Base-by-base conservation (phyloP, 148 eudicot species). In the Rhododendron kiyosumense region DNA sequence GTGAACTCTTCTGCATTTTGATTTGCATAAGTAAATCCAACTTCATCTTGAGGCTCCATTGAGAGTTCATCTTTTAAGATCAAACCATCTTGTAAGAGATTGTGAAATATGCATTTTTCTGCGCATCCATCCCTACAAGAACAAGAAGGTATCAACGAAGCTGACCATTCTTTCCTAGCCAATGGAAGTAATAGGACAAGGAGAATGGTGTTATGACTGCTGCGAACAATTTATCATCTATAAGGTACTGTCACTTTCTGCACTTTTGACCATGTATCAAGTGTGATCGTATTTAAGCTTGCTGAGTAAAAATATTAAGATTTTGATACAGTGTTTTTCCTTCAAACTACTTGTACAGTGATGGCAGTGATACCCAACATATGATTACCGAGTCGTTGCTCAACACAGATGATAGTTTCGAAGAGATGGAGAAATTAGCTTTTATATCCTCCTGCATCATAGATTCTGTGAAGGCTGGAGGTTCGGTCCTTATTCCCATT, bases 401-500 rank as follows among this genome's bases (percentile, higher is more conserved):
- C 34, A 84, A 87, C 79, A 51, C 79, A 84, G 94, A 93, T 86
- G 98, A 95, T 74, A 86, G 85, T 87, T 79, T 83, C 30, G 95
- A 93, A 83, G 98, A 95, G 87, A 88, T 85, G 85, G 95, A 94
- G 85, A 96, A 94, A 90, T 85, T 96, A 79, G 90, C 91, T 87
- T 96, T 83, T 87, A 88, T 96, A 90, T 86, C 91, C 79, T 93
- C 96, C 49, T 91, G 88, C 86, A 89, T 90, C 48, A 48, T 92
- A 81, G 94, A 94, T 78, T 91, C 97, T 81, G 84, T 96, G n/a
- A 92, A 85, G 49, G 88, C 92, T 63, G 97, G 98, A 51, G 97
- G 99, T 81, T 96, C 99, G 36, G 97, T 93, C 77, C 81, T 96
- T 75, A 87, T 96, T 85, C 93, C 98, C 69, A 88, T 92, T 82